A percentile compares a stretch with the other conserved stretches of the same genome.
These are phyloP conservation scores for Tuber magnatum DNA, from an alignment of 495 filamentous ascomycete genomes.

Conservation along the genomic window DNA sequence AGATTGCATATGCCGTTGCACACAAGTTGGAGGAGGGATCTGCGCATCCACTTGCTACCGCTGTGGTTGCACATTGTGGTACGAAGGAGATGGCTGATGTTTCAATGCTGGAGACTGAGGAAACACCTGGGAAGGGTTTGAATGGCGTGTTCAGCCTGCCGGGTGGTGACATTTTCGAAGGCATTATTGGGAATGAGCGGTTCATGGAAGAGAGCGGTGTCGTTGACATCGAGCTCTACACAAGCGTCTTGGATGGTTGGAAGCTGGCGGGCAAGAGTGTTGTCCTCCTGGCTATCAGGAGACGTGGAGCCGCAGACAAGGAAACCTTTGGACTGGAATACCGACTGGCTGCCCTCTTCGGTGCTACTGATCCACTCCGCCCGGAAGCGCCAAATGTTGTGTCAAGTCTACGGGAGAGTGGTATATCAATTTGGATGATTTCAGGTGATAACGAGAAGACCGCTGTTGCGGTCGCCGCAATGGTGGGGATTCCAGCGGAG, in stretches of 20 bases:
- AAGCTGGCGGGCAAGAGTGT: conserved; percentile 67
- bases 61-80: conserved; percentile 63
- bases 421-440: conserved; percentile 79
- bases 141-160: conserved; percentile 57
- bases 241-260: conserved; percentile 54
- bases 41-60: conserved; percentile 79
- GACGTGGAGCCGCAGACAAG: conserved; percentile 14
- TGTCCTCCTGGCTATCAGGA: conserved; percentile 55
- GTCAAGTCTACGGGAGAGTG: conserved; percentile 56
- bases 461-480: conserved; percentile 64
- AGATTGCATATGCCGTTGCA: conserved; percentile 48
- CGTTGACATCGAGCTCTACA: conserved; percentile 37
- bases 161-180: conserved; percentile 48
- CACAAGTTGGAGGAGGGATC: conserved; percentile 71
- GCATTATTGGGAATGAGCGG: conserved; percentile 77
- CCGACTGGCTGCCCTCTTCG: conserved; percentile 49
- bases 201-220: conserved; percentile 53
- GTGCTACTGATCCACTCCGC: conserved; percentile 68
- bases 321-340: conserved; percentile 20
- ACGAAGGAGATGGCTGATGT: conserved; percentile 42
- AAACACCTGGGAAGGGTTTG: conserved; percentile 76
- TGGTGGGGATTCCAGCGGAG: conserved; percentile 63
- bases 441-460: conserved; percentile 77
- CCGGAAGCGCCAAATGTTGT: conserved; percentile 65
- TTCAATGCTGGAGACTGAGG: conserved; percentile 52